phyloP scores from a whole-genome alignment of 78 protist genomes.

The Dictyostelium capitatum region DNA sequence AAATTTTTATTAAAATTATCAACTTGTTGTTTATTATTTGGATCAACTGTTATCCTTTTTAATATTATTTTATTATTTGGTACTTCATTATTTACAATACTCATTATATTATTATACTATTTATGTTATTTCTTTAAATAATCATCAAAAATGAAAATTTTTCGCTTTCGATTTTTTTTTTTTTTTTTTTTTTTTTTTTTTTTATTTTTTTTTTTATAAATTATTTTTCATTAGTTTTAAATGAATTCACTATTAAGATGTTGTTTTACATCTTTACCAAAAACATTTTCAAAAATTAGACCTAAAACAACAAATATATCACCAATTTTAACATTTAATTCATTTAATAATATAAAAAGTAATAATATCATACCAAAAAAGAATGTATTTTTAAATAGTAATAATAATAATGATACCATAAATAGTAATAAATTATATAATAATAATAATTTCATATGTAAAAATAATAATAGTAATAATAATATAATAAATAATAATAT shows the following conservation, averaged over 20 bases:
- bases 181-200: not conserved
- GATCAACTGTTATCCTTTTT: conserved; percentile 4
- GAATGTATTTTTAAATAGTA: not conserved
- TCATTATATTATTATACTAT: not conserved
- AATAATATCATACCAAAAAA: not conserved
- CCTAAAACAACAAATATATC: not conserved
- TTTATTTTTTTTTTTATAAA: not conserved
- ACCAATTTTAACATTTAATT: not conserved
- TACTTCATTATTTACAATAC: conserved; percentile 6
- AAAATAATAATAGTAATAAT: too few relatives aligned
- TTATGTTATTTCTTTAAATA: not conserved
- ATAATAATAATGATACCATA: not conserved
- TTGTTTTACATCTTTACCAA: not conserved
- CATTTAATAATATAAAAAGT: not conserved
- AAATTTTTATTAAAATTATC: not conserved
- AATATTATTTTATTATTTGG: conserved; percentile 24
- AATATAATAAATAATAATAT: not conserved
- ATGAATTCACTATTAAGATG: not conserved
- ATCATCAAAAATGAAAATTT: too few relatives aligned
- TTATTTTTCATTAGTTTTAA: too few relatives aligned
- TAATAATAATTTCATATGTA: not conserved
- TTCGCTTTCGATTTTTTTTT: not conserved
- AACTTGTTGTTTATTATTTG: conserved; percentile 7
- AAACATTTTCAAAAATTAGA: not conserved
- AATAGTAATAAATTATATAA: not conserved